These are phyloP conservation scores for Phalaenopsis hybrid DNA, from an alignment of 116 monocot genomes.

Conservation along the genomic window DNA sequence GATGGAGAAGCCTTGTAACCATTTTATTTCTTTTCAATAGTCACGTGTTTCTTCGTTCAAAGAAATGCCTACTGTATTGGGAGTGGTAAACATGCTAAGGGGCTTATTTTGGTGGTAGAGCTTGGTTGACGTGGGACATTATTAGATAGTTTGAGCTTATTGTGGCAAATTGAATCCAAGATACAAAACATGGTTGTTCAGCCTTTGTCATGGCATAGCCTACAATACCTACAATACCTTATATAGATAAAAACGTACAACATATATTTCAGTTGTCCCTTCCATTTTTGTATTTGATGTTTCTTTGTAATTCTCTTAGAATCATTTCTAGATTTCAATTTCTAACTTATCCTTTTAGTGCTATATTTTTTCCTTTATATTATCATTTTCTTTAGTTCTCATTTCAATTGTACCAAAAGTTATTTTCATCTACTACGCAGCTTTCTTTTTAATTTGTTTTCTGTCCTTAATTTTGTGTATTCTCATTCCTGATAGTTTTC, in stretches of 20 bases:
- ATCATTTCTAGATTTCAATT: background rate
- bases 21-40: too few relatives aligned
- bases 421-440: background rate
- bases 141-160: background rate
- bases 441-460: background rate
- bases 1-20: too few relatives aligned
- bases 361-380: background rate
- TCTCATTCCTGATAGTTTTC: background rate
- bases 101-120: background rate
- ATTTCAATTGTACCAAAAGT: background rate
- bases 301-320: background rate
- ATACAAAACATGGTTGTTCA: too few relatives aligned
- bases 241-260: too few relatives aligned
- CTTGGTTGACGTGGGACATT: background rate
- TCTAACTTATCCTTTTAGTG: background rate
- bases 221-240: too few relatives aligned
- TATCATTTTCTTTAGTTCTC: background rate
- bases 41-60: too few relatives aligned
- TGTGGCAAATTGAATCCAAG: too few relatives aligned
- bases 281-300: background rate
- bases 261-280: background rate
- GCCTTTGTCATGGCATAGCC: too few relatives aligned
- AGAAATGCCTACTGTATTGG: too few relatives aligned
- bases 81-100: background rate
- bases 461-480: background rate